Conservation (phyloP, 345 rosid genomes). For the Boechera stricta region DNA sequence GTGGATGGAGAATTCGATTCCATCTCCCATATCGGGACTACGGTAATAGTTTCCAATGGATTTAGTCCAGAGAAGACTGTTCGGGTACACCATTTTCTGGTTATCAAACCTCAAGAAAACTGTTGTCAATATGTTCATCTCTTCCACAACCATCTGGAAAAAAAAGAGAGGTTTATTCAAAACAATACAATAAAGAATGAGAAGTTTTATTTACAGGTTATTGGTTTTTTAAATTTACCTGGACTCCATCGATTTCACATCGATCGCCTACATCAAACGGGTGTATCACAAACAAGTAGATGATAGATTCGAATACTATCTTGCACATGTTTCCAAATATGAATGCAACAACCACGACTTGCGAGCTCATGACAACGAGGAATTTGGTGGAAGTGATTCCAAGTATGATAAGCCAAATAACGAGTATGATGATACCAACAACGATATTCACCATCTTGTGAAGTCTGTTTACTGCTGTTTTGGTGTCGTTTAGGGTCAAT, state of each 20-base stretch:
- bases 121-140: slow-evolving; percentile 83
- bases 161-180: background rate
- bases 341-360: slow-evolving; percentile 72
- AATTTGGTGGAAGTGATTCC: slow-evolving; percentile 68
- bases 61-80: slow-evolving; percentile 67
- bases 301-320: slow-evolving; percentile 77
- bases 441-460: slow-evolving; percentile 77
- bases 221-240: slow-evolving; percentile 47
- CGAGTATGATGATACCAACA: slow-evolving; percentile 55
- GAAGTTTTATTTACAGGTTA: background rate
- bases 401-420: slow-evolving; percentile 65
- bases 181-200: background rate
- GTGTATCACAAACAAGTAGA: slow-evolving; percentile 82
- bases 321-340: slow-evolving; percentile 87
- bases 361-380: slow-evolving; percentile 64
- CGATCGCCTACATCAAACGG: slow-evolving; percentile 89
- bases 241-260: slow-evolving; percentile 75
- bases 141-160: slow-evolving; percentile 80
- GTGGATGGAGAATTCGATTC: slow-evolving; percentile 47
- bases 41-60: slow-evolving; percentile 50
- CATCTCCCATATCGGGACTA: slow-evolving; percentile 53
- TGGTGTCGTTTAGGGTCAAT: slow-evolving; percentile 74
- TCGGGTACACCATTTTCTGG: slow-evolving; percentile 83
- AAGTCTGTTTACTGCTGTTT: slow-evolving; percentile 77
- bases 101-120: slow-evolving; percentile 76